Evolutionary conservation across 139 green algal species (phyloP), one percentile per base, ranked within the genome.

Genomic region (Coelastrella sp.): DNA sequence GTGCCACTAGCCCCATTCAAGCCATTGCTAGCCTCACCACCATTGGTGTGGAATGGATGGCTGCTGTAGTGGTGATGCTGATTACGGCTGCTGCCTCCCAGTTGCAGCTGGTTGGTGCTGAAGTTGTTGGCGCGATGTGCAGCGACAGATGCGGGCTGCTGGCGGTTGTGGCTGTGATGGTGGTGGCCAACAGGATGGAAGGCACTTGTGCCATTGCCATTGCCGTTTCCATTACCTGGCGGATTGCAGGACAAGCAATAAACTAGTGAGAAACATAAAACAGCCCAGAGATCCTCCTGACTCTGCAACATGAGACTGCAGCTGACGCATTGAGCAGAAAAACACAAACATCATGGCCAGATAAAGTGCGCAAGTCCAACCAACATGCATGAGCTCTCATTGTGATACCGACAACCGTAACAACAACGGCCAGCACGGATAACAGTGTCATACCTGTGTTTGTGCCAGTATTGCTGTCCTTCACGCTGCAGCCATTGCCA

Each of bases 391-490:
- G 32, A 47, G 32, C 32, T 47, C 32, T 47, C 32, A 47, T 47
- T 47, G 32, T 47, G 32, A 47, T 47, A 47, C 32, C 32, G 32
- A 47, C 32, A 47, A 47, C 32, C 32, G 32, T 47, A 47, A 47
- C 32, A 47, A 47, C 32, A 47, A 47, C 32, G 32, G 32, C 32
- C 32, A 47, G 32, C 32, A 47, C 32, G 32, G 32, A 47, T 47
- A 47, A 47, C 32, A 47, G 32, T 47, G 32, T 92, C 61, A 79
- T 93, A 32, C 86, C 86, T 17, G 86, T 89, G 83, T 85, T 90
- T n/a, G 91, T 94, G 80, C 23, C 83, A 61, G 92, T 92, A 73
- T 94, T 92, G 73, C 77, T 91, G 80, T 94, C 92, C 85, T 94
- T 94, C 61, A 92, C 78, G 61, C 83, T 90, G 73, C 92, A 80